phyloP scores from a whole-genome alignment of 306 rosid genomes.

The Styphnolobium japonicum region DNA sequence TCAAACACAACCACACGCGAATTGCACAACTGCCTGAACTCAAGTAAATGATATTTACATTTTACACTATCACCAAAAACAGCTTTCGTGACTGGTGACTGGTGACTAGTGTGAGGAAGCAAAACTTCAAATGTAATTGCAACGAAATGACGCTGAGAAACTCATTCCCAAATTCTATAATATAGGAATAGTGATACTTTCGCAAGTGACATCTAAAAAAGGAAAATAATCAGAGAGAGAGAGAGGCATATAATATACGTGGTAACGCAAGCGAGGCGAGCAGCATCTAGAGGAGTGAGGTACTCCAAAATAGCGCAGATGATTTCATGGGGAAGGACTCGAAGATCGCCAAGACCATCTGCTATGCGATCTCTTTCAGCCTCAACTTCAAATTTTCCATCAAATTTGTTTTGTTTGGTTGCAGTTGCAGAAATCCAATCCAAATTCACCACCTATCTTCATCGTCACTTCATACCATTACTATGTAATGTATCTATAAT shows the following conservation, averaged over 20 bases:
- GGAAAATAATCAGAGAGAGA: too few relatives aligned
- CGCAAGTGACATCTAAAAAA: too few relatives aligned
- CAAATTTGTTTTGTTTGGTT: too few relatives aligned
- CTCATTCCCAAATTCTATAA: neutral
- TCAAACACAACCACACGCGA: neutral
- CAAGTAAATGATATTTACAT: neutral
- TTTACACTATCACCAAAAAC: neutral
- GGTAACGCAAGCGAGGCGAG: conserved; percentile 89
- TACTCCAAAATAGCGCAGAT: conserved; percentile 64
- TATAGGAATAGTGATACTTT: too few relatives aligned
- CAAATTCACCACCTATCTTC: neutral
- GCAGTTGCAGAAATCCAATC: too few relatives aligned
- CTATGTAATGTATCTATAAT: too few relatives aligned
- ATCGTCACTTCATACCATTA: too few relatives aligned
- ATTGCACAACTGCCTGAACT: neutral
- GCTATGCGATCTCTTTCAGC: conserved; percentile 61
- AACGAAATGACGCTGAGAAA: conserved; percentile 1
- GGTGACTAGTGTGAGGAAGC: too few relatives aligned
- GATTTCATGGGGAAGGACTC: conserved; percentile 77
- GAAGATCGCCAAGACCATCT: conserved; percentile 75
- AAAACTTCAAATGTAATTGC: neutral
- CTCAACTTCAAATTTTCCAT: conserved; percentile 43
- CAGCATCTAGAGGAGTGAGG: conserved; percentile 67
- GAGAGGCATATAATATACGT: too few relatives aligned
- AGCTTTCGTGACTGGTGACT: too few relatives aligned